phyloP scores from a whole-genome alignment of 768 basidiomycete species.

The Termitomyces heimii region DNA sequence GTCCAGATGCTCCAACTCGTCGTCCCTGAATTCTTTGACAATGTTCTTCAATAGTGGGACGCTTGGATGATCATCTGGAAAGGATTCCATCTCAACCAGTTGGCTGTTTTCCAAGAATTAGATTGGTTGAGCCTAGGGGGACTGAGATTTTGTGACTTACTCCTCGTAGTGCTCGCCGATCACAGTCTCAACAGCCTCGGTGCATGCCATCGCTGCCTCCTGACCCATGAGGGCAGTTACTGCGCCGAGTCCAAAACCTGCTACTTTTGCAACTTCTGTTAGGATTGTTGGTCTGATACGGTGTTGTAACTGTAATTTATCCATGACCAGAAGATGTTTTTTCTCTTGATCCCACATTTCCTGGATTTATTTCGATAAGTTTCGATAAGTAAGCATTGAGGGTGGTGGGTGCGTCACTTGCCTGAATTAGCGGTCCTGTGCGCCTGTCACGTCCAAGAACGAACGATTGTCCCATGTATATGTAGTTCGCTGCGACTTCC shows the following conservation, averaged over 20 bases:
- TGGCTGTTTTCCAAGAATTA: conserved; percentile 50
- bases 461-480: conserved; percentile 83
- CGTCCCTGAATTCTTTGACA: conserved; percentile 83
- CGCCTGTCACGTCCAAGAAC: conserved; percentile 57
- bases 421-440: conserved; percentile 69
- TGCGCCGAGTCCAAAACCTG: conserved; percentile 83
- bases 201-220: conserved; percentile 97
- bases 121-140: neutral
- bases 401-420: conserved; percentile 22
- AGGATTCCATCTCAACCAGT: conserved; percentile 61
- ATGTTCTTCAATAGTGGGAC: conserved; percentile 67
- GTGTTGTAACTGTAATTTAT: conserved; percentile 81
- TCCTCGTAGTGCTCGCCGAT: conserved; percentile 99
- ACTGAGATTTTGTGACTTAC: conserved; percentile 42
- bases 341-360: conserved; percentile 98
- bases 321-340: conserved; percentile 84
- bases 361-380: conserved; percentile 31
- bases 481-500: conserved; percentile 94
- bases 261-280: conserved; percentile 78
- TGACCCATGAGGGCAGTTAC: conserved; percentile 83
- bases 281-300: conserved; percentile 77
- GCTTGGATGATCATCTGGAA: conserved; percentile 70
- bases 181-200: conserved; percentile 95
- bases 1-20: conserved; percentile 92
- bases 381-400: neutral